Evolutionary conservation across 169 alveolate genomes (phyloP), one percentile per base, ranked within the genome.

Genomic region (Plasmodium ovale): DNA sequence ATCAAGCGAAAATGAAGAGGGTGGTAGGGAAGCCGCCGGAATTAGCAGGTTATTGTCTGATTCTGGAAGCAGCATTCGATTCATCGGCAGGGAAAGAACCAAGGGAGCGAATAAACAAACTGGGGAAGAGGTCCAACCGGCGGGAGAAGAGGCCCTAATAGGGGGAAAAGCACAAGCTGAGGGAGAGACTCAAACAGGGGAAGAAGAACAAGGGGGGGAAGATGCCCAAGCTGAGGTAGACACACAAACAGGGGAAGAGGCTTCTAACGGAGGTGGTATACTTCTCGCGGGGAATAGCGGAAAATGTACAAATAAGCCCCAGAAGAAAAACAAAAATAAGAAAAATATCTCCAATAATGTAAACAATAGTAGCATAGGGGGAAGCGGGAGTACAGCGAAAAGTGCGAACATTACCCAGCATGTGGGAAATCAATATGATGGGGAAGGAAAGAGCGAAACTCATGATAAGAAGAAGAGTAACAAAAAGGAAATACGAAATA

Each of bases 311-410:
- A 72, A 72, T 21, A 72, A 54, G 47, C 19, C 37, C 14, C 44
- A 54, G 29, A 72, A 72, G 49, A 72, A 72, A 44, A 62, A 62
- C 54, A 77, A 77, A 49, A 77, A 77, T 25, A 64, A 77, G n/a
- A 49, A 77, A 25, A 35, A 67, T 31, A 51, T 12, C 2, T 37
- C 65, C 21, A 70, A 70, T 70, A 12, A 7, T 29, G 64, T n/a
- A 49, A 19, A 2, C n/a, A 69, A 39, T 35, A 69, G 21, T 35
- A 37, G 64, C 10, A 69, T 21, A 47, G 27, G 7, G 23, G 27
- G 68, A 16, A 77, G 37, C 7, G 39, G 54, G 27, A 77, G 29
- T 23, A 77, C 49, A 6, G 44, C 23, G 16, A 60, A 54, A 19
- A 1, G 16, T 3, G 14, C 67, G 9, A 77, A 65, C 31, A 47